These are phyloP conservation scores for Pleodorina starrii DNA, from an alignment of 139 green algal species.

Conservation along the genomic window DNA sequence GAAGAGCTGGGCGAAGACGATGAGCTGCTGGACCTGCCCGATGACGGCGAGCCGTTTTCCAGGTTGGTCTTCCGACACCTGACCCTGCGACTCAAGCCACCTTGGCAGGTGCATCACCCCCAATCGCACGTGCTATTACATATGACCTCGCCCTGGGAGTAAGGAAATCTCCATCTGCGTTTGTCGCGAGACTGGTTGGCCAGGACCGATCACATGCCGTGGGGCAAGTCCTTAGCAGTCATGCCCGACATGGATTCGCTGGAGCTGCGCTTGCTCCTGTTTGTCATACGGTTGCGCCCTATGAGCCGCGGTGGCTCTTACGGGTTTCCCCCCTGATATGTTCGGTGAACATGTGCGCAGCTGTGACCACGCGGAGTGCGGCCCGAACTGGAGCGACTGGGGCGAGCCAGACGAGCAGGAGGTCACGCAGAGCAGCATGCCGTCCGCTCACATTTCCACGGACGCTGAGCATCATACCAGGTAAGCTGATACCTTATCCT, in stretches of 20 bases:
- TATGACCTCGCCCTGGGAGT: too few species aligned
- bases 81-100: too few species aligned
- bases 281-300: too few species aligned
- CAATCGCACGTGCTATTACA: too few species aligned
- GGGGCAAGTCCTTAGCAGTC: too few species aligned
- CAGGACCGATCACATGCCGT: too few species aligned
- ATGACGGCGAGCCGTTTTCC: neutral
- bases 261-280: too few species aligned
- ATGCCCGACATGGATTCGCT: too few species aligned
- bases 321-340: neutral
- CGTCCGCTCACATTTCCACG: neutral
- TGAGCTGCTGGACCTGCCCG: neutral
- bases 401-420: constrained; percentile 18
- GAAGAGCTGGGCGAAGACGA: constrained; percentile 32
- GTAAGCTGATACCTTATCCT: neutral
- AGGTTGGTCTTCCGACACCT: constrained; percentile 9
- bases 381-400: constrained; percentile 20
- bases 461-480: neutral
- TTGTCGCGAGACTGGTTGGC: too few species aligned
- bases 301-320: too few species aligned
- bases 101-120: too few species aligned
- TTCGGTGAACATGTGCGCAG: neutral
- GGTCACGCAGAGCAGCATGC: constrained; percentile 9
- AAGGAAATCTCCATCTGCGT: too few species aligned
- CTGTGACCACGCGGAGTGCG: neutral